Evolutionary conservation across 2,329 filamentous ascomycete genomes (phyloP).

Genomic region (Pseudocercospora fuligena): DNA sequence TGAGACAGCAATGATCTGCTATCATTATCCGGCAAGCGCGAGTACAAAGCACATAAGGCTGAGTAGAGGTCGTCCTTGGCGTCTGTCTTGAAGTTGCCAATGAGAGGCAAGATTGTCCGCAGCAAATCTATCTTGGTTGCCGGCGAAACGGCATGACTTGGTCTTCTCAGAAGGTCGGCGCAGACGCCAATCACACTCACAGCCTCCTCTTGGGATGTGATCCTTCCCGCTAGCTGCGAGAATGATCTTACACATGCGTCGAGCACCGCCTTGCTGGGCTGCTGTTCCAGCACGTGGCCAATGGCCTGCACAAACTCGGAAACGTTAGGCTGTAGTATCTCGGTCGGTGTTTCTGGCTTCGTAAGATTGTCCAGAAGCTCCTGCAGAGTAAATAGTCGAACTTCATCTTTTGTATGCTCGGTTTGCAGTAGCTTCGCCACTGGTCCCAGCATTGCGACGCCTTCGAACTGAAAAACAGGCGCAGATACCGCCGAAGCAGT

Average conservation of each 20-base stretch:
- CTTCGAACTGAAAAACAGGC: slow-evolving; percentile 69
- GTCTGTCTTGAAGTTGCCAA: slow-evolving; percentile 30
- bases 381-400: slow-evolving; percentile 79
- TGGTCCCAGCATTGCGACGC: slow-evolving; percentile 65
- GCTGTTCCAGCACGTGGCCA: slow-evolving; percentile 59
- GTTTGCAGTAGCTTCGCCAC: slow-evolving; percentile 74
- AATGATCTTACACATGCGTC: slow-evolving; percentile 79
- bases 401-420: slow-evolving; percentile 79
- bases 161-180: slow-evolving; percentile 80
- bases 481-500: slow-evolving; percentile 66
- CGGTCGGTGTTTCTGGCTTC: slow-evolving; percentile 61
- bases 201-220: slow-evolving; percentile 70
- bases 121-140: slow-evolving; percentile 82
- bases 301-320: slow-evolving; percentile 65
- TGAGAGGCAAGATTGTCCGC: slow-evolving; percentile 77
- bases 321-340: slow-evolving; percentile 68
- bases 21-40: slow-evolving; percentile 82
- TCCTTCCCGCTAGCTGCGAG: slow-evolving; percentile 73
- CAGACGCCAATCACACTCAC: slow-evolving; percentile 79
- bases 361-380: slow-evolving; percentile 74
- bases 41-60: slow-evolving; percentile 80
- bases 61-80: slow-evolving; percentile 65
- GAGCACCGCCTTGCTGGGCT: slow-evolving; percentile 73
- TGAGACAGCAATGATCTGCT: slow-evolving; percentile 76
- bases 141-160: slow-evolving; percentile 79